phyloP scores from a whole-genome alignment of 2,329 filamentous ascomycete genomes.

The Neoscytalidium dimidiatum region DNA sequence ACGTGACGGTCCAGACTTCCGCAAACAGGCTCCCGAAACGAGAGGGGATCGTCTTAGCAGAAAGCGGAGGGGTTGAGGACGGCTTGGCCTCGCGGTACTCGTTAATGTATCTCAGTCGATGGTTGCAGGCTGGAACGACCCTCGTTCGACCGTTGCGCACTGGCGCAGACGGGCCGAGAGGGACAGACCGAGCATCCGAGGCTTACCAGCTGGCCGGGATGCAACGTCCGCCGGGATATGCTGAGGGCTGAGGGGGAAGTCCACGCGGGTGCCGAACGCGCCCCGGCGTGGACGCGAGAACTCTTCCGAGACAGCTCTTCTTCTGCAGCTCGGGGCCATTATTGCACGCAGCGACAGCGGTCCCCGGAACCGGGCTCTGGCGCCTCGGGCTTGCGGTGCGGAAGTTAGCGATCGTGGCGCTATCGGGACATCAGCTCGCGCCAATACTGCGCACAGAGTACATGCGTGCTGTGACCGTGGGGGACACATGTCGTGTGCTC shows the following conservation, averaged over 20 bases:
- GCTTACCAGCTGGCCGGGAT: not conserved
- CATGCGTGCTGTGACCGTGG: too few relatives aligned
- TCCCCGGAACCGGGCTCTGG: not conserved
- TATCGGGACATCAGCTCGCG: not conserved
- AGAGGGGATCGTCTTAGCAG: not conserved
- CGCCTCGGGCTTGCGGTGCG: too few relatives aligned
- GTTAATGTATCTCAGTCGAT: not conserved
- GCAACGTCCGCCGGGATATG: not conserved
- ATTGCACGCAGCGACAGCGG: not conserved
- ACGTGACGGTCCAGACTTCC: not conserved
- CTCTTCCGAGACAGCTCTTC: too few relatives aligned
- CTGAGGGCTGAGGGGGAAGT: not conserved
- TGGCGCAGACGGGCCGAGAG: conserved; percentile 2
- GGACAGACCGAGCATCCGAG: not conserved
- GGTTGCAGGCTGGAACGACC: not conserved
- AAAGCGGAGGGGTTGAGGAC: not conserved
- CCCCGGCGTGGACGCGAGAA: too few relatives aligned
- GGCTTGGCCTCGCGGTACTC: not conserved
- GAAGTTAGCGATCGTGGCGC: not conserved
- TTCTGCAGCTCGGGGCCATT: not conserved
- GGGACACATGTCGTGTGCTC: too few relatives aligned
- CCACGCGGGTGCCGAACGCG: too few relatives aligned
- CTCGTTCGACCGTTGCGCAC: conserved; percentile 3
- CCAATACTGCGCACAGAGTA: too few relatives aligned
- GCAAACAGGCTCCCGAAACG: not conserved